Evolutionary conservation across 2,329 filamentous ascomycete genomes (phyloP).

Genomic region (Myrmaecium sp.): DNA sequence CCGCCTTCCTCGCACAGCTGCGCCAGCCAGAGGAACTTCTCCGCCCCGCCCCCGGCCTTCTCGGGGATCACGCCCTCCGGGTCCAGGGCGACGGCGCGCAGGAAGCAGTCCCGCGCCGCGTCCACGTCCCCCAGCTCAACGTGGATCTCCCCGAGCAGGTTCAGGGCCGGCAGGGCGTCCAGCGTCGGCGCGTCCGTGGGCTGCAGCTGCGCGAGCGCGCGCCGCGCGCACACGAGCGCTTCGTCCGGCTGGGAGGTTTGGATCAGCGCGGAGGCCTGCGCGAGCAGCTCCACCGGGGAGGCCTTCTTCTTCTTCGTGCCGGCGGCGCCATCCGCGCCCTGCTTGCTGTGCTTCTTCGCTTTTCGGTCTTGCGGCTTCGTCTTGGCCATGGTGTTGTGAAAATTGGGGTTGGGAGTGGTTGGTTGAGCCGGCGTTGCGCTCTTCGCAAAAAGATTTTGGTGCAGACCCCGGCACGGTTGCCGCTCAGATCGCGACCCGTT

Average conservation of each 20-base stretch:
- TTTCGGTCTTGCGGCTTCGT: constrained; percentile 31
- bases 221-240: constrained; percentile 37
- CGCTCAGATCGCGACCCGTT: too few species aligned
- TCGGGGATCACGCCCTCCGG: constrained; percentile 55
- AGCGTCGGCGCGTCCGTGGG: constrained; percentile 14
- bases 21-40: constrained; percentile 90
- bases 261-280: constrained; percentile 37
- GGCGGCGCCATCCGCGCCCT: constrained; percentile 19
- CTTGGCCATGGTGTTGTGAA: constrained; percentile 30
- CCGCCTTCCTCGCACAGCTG: constrained; percentile 59
- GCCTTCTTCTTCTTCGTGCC: constrained; percentile 30
- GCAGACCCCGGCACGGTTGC: too few species aligned
- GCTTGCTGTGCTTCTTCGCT: constrained; percentile 16
- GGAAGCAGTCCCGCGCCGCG: constrained; percentile 53
- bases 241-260: constrained; percentile 41
- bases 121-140: constrained; percentile 72
- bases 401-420: too few species aligned
- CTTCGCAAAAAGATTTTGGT: too few species aligned
- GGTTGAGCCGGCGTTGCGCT: too few species aligned
- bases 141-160: constrained; percentile 64
- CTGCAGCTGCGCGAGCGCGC: constrained; percentile 33
- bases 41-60: constrained; percentile 61
- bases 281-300: constrained; percentile 37
- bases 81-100: constrained; percentile 59
- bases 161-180: constrained; percentile 48